These are phyloP conservation scores for Plectosphaerella sp. DNA, from an alignment of 2,329 filamentous ascomycete species.

Conservation along the genomic window DNA sequence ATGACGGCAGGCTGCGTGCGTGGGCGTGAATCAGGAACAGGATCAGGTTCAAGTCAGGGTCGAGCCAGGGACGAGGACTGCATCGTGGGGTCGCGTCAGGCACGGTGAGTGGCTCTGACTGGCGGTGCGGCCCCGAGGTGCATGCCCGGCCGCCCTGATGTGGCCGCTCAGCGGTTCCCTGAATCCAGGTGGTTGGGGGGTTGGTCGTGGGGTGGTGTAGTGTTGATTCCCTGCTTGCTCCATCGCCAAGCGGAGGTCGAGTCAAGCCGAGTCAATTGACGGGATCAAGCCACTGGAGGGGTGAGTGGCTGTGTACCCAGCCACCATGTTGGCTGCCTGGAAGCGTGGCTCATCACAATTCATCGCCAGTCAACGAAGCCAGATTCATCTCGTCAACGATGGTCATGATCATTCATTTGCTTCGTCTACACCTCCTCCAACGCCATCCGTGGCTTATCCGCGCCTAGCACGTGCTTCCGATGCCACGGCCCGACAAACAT, in stretches of 20 bases:
- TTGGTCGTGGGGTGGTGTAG: background rate
- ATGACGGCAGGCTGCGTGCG: background rate
- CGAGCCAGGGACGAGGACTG: background rate
- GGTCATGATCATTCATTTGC: no score
- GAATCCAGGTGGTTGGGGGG: background rate
- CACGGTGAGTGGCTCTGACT: background rate
- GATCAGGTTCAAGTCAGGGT: background rate
- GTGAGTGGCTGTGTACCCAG: background rate
- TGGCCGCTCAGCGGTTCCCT: background rate
- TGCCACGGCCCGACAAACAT: slow-evolving; percentile 94
- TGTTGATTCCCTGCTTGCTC: background rate
- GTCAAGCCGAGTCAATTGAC: background rate
- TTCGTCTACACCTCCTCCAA: slow-evolving; percentile 26
- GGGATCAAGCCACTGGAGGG: background rate
- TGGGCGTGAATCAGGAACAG: background rate
- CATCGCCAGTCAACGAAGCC: no score
- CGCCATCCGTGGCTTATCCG: slow-evolving; percentile 24
- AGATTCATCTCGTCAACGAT: no score
- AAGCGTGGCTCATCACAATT: background rate
- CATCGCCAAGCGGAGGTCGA: background rate
- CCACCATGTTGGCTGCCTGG: background rate
- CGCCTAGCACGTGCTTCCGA: slow-evolving; percentile 57
- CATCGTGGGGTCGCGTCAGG: background rate
- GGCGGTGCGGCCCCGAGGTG: background rate
- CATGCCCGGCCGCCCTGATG: background rate